These are phyloP conservation scores for Spizellomyces sp. DNA, from an alignment of 192 early-diverging fungal genomes.

Conservation along the genomic window DNA sequence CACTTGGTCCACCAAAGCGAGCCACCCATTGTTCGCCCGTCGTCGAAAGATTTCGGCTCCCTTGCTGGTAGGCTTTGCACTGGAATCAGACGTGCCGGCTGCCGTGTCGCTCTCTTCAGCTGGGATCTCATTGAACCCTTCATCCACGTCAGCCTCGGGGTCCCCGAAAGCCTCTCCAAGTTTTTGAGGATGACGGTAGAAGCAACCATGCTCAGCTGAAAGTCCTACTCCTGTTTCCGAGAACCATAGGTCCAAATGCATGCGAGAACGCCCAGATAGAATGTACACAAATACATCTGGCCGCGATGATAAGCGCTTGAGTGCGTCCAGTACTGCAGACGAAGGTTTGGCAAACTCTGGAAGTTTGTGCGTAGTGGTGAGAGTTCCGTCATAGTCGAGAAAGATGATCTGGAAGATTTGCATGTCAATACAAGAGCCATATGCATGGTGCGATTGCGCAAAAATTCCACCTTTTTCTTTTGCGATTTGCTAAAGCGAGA, in stretches of 20 bases:
- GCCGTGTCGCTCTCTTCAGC: slow-evolving; percentile 7
- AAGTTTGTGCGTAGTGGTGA: slow-evolving; percentile 80
- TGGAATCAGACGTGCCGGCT: not conserved
- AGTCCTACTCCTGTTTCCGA: slow-evolving; percentile 83
- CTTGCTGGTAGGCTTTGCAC: slow-evolving; percentile 47
- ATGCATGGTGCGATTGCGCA: not conserved
- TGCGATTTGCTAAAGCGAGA: slow-evolving; percentile 55
- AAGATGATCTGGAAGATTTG: slow-evolving; percentile 62
- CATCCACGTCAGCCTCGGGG: slow-evolving; percentile 18
- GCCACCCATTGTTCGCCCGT: slow-evolving; percentile 75
- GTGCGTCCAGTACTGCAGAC: slow-evolving; percentile 64
- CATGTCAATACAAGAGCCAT: not conserved
- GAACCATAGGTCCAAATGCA: slow-evolving; percentile 93
- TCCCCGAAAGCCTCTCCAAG: slow-evolving; percentile 59
- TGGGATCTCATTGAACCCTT: slow-evolving; percentile 4
- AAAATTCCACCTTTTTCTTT: slow-evolving; percentile 60
- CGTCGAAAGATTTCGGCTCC: slow-evolving; percentile 29
- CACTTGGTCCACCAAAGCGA: slow-evolving; percentile 82
- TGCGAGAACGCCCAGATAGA: slow-evolving; percentile 87
- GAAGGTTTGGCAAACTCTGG: slow-evolving; percentile 95
- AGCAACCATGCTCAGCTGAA: slow-evolving; percentile 97
- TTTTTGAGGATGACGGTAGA: slow-evolving; percentile 87
- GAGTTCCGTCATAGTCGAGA: slow-evolving; percentile 97
- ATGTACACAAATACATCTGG: slow-evolving; percentile 95
- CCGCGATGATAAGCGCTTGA: slow-evolving; percentile 70